Percentiles rank a stretch among this genome's conserved stretches.
phyloP scores from a whole-genome alignment of 192 early-diverging fungal species.

The Backusella macrospora region DNA sequence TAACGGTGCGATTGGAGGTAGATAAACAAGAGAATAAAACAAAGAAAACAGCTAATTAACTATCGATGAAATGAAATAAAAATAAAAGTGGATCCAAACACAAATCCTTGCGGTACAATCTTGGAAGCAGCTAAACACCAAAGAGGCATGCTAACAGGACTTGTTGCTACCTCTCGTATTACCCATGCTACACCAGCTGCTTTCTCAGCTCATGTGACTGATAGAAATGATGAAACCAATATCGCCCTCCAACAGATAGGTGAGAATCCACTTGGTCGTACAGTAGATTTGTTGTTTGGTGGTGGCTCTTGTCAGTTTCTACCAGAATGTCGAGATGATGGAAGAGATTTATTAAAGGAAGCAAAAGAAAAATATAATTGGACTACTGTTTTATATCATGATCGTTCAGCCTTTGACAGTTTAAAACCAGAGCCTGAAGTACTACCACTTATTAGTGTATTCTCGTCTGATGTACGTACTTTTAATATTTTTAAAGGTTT shows the following conservation, averaged over 20 bases:
- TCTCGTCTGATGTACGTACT: constrained; percentile 62
- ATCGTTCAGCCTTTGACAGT: constrained; percentile 65
- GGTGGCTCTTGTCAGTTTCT: constrained; percentile 92
- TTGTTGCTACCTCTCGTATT: constrained; percentile 92
- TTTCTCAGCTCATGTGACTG: constrained; percentile 80
- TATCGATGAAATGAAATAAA: no score
- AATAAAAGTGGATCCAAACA: constrained; percentile 56
- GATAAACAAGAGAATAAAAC: background rate
- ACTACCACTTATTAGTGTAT: constrained; percentile 77
- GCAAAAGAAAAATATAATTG: constrained; percentile 64
- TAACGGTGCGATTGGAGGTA: constrained; percentile 92
- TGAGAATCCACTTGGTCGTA: constrained; percentile 80
- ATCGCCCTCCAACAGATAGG: constrained; percentile 94
- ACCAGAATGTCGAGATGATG: constrained; percentile 82
- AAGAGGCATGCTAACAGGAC: constrained; percentile 79
- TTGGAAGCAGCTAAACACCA: constrained; percentile 89
- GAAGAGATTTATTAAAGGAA: constrained; percentile 65
- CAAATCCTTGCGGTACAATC: constrained; percentile 86
- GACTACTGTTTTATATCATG: constrained; percentile 50
- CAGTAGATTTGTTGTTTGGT: constrained; percentile 89
- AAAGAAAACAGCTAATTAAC: background rate
- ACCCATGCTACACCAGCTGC: constrained; percentile 91
- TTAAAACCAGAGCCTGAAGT: constrained; percentile 35
- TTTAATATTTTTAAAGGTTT: background rate
- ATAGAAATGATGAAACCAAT: constrained; percentile 79